Evolutionary conservation across 164 flowering plant species (phyloP), one percentile per base, ranked within the genome.

Genomic region (Stephania japonica): DNA sequence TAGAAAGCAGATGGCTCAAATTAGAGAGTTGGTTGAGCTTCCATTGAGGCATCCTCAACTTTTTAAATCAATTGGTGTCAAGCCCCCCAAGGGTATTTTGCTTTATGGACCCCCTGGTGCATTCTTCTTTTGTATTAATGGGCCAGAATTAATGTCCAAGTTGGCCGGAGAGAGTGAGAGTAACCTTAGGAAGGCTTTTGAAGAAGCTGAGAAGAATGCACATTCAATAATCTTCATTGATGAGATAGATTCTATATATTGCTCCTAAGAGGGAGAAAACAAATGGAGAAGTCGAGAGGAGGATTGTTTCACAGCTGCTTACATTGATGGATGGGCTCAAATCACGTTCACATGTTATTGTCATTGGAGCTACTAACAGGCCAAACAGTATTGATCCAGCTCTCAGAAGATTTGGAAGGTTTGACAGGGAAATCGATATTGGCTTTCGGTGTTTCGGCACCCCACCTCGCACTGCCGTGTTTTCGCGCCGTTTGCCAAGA

Each of bases 101-200:
- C 88, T 90, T 25, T 90, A 88, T 75, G 94, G 94, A 21, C 92
- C 94, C 71, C 94, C 94, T 18, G 94, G 94, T 75, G 94, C 94
- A 41, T 90, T 90, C 84, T 90, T 90, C 81, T 88, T 88, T 75
- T 90, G 91, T 70, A 90, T 87, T 41, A 90, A 90, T 79, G 95
- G 95, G 4, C 93, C 93, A 5, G 92, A 90, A 73, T 88, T 90
- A 67, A 90, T 90, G 94, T 90, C 92, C 61, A 89, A 89, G 71
- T 50, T 90, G 85, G 94, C 94, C 63, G 92, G 94, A 12, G 94
- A 90, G 79, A 90, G 94, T 80, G 94, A 88, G 72, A 90, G 91
- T 77, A 90, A 90, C 76, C 91, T 90, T 12, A 85, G 91, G 76
- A 90, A 90, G 79, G 94, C 92, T 61, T 90, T 90, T 73, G 94